Base-by-base conservation (phyloP, 1,284 basidiomycete species). In the Microbotryum violaceum region DNA sequence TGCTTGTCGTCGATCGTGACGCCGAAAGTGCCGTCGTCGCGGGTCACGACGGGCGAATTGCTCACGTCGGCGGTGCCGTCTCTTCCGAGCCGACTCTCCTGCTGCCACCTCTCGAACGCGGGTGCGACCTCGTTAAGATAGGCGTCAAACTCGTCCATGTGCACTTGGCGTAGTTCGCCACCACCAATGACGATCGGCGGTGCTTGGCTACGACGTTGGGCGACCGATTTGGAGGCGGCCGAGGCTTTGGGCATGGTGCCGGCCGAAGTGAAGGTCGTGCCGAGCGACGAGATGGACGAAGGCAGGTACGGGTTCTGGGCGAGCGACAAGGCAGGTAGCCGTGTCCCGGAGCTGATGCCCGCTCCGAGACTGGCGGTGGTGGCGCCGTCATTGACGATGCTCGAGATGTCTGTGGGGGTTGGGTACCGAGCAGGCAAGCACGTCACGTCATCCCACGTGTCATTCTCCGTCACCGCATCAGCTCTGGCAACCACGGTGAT, bases 81-180 rank as follows among this genome's bases (percentile, higher is more conserved):
- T 54, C 61, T 59, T 1, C 67, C 67, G 46, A 68, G 62, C 50
- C 66, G 65, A 31, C 67, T 68, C 61, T 75, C 75, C n/a, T 67
- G 68, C 58, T 70, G 65, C 66, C 71, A 75, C 18, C 71, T 67
- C 31, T 74, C 74, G 60, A 64, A 76, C 55, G 71, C 70, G 9
- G 66, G 65, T 7, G 65, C 57, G 29, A 74, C 66, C 20, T 63
- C 59, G 8, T 58, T 49, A 12, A 75, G 62, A 58, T 75, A 75
- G 9, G 59, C 44, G 8, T 74, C 70, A 25, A 74, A 65, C 45
- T 69, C 67, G 4, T 25, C 20, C 12, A 16, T 21, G 12, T 8
- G 8, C 12, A 69, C 65, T 31, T 59, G 63, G 9, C 63, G 49
- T 8, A 67, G 49, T 27, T 67, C 63, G n/a, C 59, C 44, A 18